phyloP scores from a whole-genome alignment of 805 yeast species.

The Huiozyma sinensis region DNA sequence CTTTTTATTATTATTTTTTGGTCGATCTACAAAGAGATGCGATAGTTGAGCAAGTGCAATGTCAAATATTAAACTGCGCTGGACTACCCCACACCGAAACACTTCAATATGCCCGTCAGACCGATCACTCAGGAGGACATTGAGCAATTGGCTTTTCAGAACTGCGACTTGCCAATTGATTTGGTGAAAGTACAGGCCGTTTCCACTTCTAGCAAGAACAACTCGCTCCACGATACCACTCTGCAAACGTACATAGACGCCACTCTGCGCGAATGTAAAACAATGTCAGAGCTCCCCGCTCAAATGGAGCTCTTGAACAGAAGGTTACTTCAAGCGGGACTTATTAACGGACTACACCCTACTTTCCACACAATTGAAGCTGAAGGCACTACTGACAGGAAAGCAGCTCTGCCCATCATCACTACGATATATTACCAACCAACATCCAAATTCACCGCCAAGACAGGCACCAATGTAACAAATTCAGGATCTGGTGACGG shows the following conservation, averaged over 20 bases:
- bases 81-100: too few species aligned
- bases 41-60: too few species aligned
- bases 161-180: constrained; percentile 17
- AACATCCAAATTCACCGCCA: constrained; percentile 49
- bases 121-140: constrained; percentile 5
- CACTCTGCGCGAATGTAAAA: constrained; percentile 19
- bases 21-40: too few species aligned
- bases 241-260: constrained; percentile 19
- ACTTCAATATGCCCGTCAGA: too few species aligned
- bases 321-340: constrained; percentile 15
- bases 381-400: neutral
- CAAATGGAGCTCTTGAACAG: constrained; percentile 20
- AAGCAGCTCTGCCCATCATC: constrained; percentile 1
- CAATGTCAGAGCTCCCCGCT: constrained; percentile 17
- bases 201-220: constrained; percentile 5
- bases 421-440: constrained; percentile 7
- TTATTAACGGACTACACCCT: constrained; percentile 5
- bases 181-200: constrained; percentile 14
- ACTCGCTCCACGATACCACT: constrained; percentile 13
- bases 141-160: constrained; percentile 5
- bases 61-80: too few species aligned
- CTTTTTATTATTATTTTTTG: too few species aligned
- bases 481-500: constrained; percentile 88
- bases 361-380: constrained; percentile 1
- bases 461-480: constrained; percentile 92